Evolutionary conservation across 129 eudicot genomes (phyloP).

Genomic region (Saposhnikovia divaricata): DNA sequence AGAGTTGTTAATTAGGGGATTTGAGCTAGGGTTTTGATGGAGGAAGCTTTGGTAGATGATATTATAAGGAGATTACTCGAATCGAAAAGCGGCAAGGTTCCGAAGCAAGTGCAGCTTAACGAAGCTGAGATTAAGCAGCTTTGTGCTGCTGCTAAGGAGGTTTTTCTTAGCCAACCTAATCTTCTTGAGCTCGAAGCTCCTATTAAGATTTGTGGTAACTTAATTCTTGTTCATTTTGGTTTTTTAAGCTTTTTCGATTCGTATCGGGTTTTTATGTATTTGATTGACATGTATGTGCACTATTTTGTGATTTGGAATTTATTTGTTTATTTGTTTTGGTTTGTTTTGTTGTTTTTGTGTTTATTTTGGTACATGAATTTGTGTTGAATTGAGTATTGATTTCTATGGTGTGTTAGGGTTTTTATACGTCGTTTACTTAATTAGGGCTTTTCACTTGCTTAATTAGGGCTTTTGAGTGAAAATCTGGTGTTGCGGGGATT

Average conservation of each 20-base stretch:
- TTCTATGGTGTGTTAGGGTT: neutral
- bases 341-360: neutral
- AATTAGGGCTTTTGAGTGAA: neutral
- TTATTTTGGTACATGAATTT: neutral
- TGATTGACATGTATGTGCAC: neutral
- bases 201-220: conserved; percentile 63
- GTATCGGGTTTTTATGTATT: neutral
- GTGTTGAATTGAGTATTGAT: neutral
- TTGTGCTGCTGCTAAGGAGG: conserved; percentile 52
- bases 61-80: conserved; percentile 47
- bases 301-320: neutral
- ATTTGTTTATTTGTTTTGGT: neutral
- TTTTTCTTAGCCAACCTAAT: conserved; percentile 65
- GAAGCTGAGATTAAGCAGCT: conserved; percentile 63
- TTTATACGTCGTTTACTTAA: neutral
- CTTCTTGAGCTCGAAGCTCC: conserved; percentile 85
- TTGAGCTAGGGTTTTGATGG: conserved; percentile 30
- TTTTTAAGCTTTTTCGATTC: neutral
- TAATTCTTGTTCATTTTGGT: neutral
- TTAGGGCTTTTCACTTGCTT: neutral
- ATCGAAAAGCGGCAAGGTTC: conserved; percentile 47
- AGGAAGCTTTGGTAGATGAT: conserved; percentile 47
- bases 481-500: neutral
- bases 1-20: neutral
- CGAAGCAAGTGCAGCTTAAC: conserved; percentile 55